These are phyloP conservation scores for Saitozyma sp. DNA, from an alignment of 768 basidiomycete genomes.

Conservation along the genomic window DNA sequence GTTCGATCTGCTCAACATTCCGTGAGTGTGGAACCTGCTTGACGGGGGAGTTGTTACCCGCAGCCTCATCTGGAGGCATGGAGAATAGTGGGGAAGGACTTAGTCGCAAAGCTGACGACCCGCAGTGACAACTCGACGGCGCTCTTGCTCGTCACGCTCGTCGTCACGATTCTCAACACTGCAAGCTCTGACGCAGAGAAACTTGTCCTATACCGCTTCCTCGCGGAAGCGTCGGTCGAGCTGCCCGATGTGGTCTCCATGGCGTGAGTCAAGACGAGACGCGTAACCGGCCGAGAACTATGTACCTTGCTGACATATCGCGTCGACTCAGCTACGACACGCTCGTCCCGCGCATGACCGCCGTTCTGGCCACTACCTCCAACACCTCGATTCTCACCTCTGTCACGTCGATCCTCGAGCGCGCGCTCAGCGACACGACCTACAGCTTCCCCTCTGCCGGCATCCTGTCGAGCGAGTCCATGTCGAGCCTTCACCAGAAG, in stretches of 20 bases:
- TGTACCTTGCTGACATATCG: not conserved
- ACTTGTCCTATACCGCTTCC: constrained; percentile 72
- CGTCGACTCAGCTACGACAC: constrained; percentile 30
- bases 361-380: constrained; percentile 32
- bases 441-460: constrained; percentile 27
- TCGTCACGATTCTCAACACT: constrained; percentile 70
- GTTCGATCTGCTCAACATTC: constrained; percentile 32
- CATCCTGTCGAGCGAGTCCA: constrained; percentile 1
- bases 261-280: constrained; percentile 60
- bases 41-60: constrained; percentile 1
- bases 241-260: constrained; percentile 73
- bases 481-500: constrained; percentile 15
- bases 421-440: constrained; percentile 29
- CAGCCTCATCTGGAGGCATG: constrained; percentile 1
- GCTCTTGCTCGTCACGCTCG: constrained; percentile 71
- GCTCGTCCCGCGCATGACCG: constrained; percentile 34
- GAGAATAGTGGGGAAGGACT: too few relatives aligned
- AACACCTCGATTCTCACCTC: constrained; percentile 26
- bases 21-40: constrained; percentile 23
- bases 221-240: constrained; percentile 67
- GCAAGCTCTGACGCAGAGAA: constrained; percentile 78
- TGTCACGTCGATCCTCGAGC: constrained; percentile 30
- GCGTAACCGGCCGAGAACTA: too few relatives aligned
- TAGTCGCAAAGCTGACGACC: too few relatives aligned
- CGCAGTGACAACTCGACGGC: constrained; percentile 63